Evolutionary conservation across 331 rosid genomes (phyloP).

Genomic region (Arachis monticola): DNA sequence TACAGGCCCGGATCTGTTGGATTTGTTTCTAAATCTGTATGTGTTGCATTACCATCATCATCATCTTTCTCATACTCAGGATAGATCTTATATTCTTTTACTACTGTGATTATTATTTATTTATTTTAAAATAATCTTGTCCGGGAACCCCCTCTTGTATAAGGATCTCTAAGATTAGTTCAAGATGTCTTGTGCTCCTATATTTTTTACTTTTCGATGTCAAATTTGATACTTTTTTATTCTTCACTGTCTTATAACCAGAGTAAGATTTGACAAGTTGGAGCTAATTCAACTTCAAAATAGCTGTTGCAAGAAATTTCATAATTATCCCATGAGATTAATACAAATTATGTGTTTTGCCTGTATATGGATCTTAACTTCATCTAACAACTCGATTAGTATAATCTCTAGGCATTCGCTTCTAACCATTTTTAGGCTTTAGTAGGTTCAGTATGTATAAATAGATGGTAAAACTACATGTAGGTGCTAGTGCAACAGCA

Average conservation of each 20-base stretch:
- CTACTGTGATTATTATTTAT: background rate
- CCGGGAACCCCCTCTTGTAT: slow-evolving; percentile 1
- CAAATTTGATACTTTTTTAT: slow-evolving; percentile 25
- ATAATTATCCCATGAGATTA: slow-evolving; percentile 7
- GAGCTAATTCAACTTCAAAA: slow-evolving; percentile 21
- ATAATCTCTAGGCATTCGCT: slow-evolving; percentile 2
- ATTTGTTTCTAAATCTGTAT: slow-evolving; percentile 98
- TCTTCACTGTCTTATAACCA: slow-evolving; percentile 17
- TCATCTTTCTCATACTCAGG: slow-evolving; percentile 19
- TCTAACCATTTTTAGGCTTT: slow-evolving; percentile 2
- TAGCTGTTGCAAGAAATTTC: slow-evolving; percentile 21
- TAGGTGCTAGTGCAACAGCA: slow-evolving; percentile 8
- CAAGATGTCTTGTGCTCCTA: slow-evolving; percentile 5
- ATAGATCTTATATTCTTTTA: slow-evolving; percentile 11
- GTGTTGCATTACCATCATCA: slow-evolving; percentile 44
- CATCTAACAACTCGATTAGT: slow-evolving; percentile 13
- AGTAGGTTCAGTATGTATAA: slow-evolving; percentile 9
- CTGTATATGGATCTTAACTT: slow-evolving; percentile 24
- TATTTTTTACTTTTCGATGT: slow-evolving; percentile 23
- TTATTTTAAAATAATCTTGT: slow-evolving; percentile 4
- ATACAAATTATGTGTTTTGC: slow-evolving; percentile 8
- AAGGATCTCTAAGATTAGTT: slow-evolving; percentile 14
- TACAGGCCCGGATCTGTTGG: slow-evolving; percentile 99
- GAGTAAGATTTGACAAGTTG: background rate
- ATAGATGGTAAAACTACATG: background rate